A percentile compares a stretch with the other conserved stretches of the same genome.
phyloP scores from a whole-genome alignment of 2,329 filamentous ascomycete genomes.

The Cladophialophora immunda region DNA sequence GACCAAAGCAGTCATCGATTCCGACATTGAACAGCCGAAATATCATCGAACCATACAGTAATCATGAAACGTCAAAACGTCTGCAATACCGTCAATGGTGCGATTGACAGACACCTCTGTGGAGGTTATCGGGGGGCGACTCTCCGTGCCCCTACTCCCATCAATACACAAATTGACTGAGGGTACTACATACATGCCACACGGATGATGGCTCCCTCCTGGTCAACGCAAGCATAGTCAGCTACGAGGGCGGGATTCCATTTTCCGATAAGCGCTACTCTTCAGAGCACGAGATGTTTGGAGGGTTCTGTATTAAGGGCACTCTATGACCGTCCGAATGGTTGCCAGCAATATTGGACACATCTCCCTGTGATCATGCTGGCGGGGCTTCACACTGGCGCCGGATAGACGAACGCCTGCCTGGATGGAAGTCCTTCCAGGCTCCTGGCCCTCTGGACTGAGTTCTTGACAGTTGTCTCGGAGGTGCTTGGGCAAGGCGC shows the following conservation, averaged over 20 bases:
- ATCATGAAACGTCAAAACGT: not conserved
- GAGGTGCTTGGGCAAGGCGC: not conserved
- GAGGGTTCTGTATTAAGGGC: not conserved
- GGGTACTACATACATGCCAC: not conserved
- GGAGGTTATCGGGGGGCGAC: not conserved
- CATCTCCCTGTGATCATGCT: not conserved
- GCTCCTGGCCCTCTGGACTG: not conserved
- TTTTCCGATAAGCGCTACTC: not conserved
- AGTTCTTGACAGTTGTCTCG: not conserved
- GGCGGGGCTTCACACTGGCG: not conserved
- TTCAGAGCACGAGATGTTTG: not conserved
- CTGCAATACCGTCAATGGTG: not conserved
- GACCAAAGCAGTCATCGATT: constrained; percentile 12
- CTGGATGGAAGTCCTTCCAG: not conserved
- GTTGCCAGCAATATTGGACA: too few species aligned
- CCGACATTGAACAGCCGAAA: constrained; percentile 8
- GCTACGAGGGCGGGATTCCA: not conserved
- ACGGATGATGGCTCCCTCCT: not conserved
- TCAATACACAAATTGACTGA: not conserved
- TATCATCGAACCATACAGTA: constrained; percentile 9
- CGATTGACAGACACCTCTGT: not conserved
- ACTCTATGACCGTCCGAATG: not conserved
- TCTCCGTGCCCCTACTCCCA: not conserved
- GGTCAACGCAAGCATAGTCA: constrained; percentile 1
- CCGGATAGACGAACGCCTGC: not conserved